Percentiles rank a stretch among this genome's conserved stretches.
These are phyloP conservation scores for Apiotrichum sp. DNA, from an alignment of 1,284 basidiomycete species.

Conservation along the genomic window DNA sequence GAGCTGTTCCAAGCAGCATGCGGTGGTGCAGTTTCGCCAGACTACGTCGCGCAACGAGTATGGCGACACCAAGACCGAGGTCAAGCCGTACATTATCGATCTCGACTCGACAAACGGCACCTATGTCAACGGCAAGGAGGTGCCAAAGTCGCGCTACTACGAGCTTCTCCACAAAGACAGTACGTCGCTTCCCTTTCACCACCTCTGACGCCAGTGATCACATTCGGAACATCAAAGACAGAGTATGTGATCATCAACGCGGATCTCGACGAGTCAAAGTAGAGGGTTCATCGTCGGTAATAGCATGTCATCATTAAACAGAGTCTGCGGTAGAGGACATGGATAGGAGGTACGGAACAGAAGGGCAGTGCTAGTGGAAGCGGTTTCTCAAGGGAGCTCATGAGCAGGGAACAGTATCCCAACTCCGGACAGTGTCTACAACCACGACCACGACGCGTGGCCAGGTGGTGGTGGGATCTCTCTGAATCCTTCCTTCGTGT, in stretches of 20 bases:
- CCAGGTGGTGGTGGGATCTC: too few species aligned
- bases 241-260: conserved; percentile 83
- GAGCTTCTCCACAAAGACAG: conserved; percentile 83
- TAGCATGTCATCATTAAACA: too few species aligned
- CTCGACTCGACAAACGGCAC: conserved; percentile 96
- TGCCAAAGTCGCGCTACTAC: conserved; percentile 83
- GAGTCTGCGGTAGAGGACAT: too few species aligned
- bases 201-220: conserved; percentile 60
- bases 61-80: conserved; percentile 64
- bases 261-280: conserved; percentile 53
- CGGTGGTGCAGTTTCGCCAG: conserved; percentile 88
- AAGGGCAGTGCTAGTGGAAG: too few species aligned
- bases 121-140: conserved; percentile 75
- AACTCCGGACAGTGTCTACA: too few species aligned
- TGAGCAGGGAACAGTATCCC: too few species aligned
- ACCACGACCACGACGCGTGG: too few species aligned
- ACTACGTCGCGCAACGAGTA: conserved; percentile 82
- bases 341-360: too few species aligned
- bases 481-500: too few species aligned
- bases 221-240: conserved; percentile 77
- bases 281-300: neutral
- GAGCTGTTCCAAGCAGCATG: conserved; percentile 97
- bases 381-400: too few species aligned
- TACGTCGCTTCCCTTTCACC: conserved; percentile 45
- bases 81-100: conserved; percentile 96